These are phyloP conservation scores for Mycena crocata DNA, from an alignment of 768 basidiomycete genomes.

Conservation along the genomic window DNA sequence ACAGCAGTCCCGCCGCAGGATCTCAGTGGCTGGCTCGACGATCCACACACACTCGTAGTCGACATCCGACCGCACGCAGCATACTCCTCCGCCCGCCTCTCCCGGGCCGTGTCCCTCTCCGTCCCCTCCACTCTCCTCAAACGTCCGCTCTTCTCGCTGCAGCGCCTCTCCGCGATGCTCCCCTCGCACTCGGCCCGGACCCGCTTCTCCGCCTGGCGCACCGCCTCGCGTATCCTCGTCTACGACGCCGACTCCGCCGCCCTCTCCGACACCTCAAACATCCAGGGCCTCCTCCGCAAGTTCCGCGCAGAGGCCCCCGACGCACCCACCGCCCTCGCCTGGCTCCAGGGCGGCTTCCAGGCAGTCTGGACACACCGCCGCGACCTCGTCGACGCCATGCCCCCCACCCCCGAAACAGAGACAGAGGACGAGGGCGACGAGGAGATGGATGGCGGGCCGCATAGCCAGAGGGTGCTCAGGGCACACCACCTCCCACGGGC, in stretches of 20 bases:
- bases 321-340: constrained; percentile 68
- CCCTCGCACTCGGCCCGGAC: constrained; percentile 66
- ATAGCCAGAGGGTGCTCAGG: constrained; percentile 53
- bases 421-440: constrained; percentile 62
- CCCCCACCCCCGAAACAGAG: constrained; percentile 62
- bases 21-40: constrained; percentile 46
- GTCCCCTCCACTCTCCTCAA: constrained; percentile 96
- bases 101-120: constrained; percentile 82
- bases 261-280: constrained; percentile 74
- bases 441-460: constrained; percentile 31
- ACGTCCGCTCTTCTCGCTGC: constrained; percentile 86
- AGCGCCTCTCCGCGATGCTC: constrained; percentile 85
- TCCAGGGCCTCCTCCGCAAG: constrained; percentile 80
- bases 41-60: constrained; percentile 70
- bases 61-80: constrained; percentile 91
- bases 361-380: constrained; percentile 68
- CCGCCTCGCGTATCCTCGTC: constrained; percentile 75
- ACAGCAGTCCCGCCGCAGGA: constrained; percentile 39
- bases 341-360: constrained; percentile 88
- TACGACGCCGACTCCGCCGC: constrained; percentile 83
- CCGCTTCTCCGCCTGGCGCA: constrained; percentile 70
- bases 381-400: constrained; percentile 63
- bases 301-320: constrained; percentile 65
- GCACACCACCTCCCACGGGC: constrained; percentile 70
- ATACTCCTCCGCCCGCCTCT: constrained; percentile 73